Percentiles rank a stretch among this genome's conserved stretches.
Conservation (phyloP, 1,139 yeast species). For the Geotrichum reessii region DNA sequence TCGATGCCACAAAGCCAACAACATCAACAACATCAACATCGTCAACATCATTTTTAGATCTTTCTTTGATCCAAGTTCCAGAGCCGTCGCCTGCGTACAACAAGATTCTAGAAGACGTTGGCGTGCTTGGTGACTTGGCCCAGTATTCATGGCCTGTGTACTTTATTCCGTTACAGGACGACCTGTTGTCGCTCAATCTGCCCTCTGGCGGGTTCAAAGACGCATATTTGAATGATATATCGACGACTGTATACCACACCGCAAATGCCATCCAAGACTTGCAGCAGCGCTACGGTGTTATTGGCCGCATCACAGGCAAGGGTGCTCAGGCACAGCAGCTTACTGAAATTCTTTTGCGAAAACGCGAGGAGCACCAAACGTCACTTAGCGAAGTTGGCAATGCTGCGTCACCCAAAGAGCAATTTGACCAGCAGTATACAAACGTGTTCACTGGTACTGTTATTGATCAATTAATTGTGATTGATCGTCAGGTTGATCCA, state of each 20-base stretch:
- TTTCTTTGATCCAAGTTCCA: slow-evolving; percentile 34
- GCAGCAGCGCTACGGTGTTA: slow-evolving; percentile 36
- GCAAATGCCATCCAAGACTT: slow-evolving; percentile 41
- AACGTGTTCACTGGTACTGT: slow-evolving; percentile 33
- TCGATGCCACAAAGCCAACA: slow-evolving; percentile 18
- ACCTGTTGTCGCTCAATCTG: slow-evolving; percentile 34
- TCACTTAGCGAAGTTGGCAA: slow-evolving; percentile 23
- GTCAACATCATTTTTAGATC: slow-evolving; percentile 20
- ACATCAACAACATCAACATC: background rate
- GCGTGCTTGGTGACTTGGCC: slow-evolving; percentile 38
- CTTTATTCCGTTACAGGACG: slow-evolving; percentile 33
- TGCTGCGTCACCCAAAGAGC: slow-evolving; percentile 13
- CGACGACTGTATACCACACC: slow-evolving; percentile 38
- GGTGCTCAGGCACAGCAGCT: slow-evolving; percentile 44
- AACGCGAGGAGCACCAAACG: slow-evolving; percentile 26
- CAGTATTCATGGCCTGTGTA: slow-evolving; percentile 35
- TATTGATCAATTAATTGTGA: slow-evolving; percentile 50
- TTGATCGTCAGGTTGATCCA: slow-evolving; percentile 74
- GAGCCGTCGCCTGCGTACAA: slow-evolving; percentile 34
- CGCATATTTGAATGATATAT: slow-evolving; percentile 35
- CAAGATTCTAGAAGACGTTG: slow-evolving; percentile 33
- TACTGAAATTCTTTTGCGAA: slow-evolving; percentile 34
- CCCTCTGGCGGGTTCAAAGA: slow-evolving; percentile 34
- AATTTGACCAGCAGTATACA: slow-evolving; percentile 31
- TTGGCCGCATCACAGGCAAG: slow-evolving; percentile 44